Conservation (phyloP, 345 rosid species). For the Turritis glabra region DNA sequence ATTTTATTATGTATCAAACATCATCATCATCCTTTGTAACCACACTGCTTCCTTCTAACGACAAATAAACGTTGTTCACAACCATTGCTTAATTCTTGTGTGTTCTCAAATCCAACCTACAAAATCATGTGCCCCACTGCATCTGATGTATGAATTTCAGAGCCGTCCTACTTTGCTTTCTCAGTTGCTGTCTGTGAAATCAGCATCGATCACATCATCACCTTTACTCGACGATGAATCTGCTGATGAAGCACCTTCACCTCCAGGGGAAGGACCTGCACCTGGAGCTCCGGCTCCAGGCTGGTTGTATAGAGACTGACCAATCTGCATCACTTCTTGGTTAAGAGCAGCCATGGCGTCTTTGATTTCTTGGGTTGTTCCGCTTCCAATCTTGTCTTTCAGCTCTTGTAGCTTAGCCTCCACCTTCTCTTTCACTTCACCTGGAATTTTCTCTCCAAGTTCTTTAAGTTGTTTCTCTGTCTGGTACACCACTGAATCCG, state of each 20-base stretch:
- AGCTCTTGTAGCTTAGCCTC: constrained; percentile 86
- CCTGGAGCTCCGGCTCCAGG: constrained; percentile 60
- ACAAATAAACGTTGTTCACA: neutral
- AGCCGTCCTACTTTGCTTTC: constrained; percentile 8
- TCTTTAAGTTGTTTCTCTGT: constrained; percentile 97
- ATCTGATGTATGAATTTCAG: neutral
- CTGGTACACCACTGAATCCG: constrained; percentile 87
- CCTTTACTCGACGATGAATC: constrained; percentile 58
- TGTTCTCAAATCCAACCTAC: constrained; percentile 29
- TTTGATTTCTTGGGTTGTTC: constrained; percentile 72
- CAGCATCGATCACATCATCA: constrained; percentile 82
- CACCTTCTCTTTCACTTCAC: constrained; percentile 82
- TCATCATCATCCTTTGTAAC: neutral
- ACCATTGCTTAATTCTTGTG: constrained; percentile 19
- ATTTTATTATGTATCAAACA: constrained; percentile 8
- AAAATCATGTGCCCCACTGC: constrained; percentile 26
- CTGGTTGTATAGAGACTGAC: constrained; percentile 88
- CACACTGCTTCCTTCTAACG: neutral
- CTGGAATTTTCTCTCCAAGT: constrained; percentile 88
- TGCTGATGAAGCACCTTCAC: constrained; percentile 51
- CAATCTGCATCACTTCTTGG: constrained; percentile 95
- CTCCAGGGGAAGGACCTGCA: constrained; percentile 63
- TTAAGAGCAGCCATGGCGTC: constrained; percentile 86
- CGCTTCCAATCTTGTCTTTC: constrained; percentile 70
- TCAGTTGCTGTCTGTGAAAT: constrained; percentile 90